phyloP scores from a whole-genome alignment of 306 rosid species.

The Pachyrhizus erosus region DNA sequence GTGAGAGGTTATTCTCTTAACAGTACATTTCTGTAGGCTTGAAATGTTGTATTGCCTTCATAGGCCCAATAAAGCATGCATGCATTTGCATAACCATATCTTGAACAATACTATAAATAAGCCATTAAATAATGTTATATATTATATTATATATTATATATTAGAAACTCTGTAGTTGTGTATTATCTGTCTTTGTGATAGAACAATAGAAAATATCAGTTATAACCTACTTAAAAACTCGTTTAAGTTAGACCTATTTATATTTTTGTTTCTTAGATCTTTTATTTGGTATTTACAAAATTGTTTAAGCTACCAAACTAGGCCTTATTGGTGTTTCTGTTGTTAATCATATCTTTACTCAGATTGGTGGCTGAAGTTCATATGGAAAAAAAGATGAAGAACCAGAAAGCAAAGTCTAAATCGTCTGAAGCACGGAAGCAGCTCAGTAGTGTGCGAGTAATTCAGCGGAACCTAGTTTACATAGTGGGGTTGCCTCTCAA shows the following conservation, averaged over 20 bases:
- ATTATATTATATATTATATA: neutral
- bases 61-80: neutral
- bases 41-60: neutral
- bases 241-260: constrained; percentile 1
- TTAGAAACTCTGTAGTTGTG: too few relatives aligned
- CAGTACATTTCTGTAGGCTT: constrained; percentile 31
- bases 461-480: constrained; percentile 96
- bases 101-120: neutral
- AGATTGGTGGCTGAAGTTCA: constrained; percentile 79
- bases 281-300: too few relatives aligned
- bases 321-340: constrained; percentile 4
- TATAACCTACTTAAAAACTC: neutral
- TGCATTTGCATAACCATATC: constrained; percentile 11
- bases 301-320: neutral
- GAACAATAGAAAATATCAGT: neutral
- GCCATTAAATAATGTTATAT: neutral
- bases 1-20: constrained; percentile 68
- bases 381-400: constrained; percentile 79
- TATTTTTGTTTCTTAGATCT: too few relatives aligned
- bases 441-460: constrained; percentile 93
- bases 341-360: constrained; percentile 32
- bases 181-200: neutral
- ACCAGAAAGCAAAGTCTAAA: constrained; percentile 81
- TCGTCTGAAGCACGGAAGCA: constrained; percentile 92
- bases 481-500: constrained; percentile 78